These are phyloP conservation scores for Fistulina hepatica DNA, from an alignment of 1,284 basidiomycete genomes.

Conservation along the genomic window DNA sequence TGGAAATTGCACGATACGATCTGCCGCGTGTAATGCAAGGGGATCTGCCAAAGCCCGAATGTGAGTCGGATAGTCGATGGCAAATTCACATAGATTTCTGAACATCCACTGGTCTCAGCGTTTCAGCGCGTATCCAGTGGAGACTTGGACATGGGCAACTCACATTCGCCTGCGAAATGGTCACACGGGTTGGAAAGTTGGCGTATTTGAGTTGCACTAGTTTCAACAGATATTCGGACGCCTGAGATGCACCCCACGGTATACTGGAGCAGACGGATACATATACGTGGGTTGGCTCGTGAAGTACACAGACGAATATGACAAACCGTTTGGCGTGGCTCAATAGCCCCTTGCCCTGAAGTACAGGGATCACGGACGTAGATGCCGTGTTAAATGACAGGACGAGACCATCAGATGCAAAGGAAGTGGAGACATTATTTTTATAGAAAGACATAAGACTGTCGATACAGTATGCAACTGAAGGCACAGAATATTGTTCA, in stretches of 20 bases:
- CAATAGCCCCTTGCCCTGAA: constrained; percentile 71
- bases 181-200: constrained; percentile 64
- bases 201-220: constrained; percentile 95
- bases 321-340: constrained; percentile 82
- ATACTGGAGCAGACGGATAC: constrained; percentile 42
- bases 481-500: constrained; percentile 85
- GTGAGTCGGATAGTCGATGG: constrained; percentile 65
- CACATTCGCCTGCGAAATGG: constrained; percentile 44
- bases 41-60: constrained; percentile 60
- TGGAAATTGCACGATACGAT: constrained; percentile 80
- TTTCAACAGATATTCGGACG: constrained; percentile 86
- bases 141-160: constrained; percentile 12
- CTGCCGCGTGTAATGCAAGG: constrained; percentile 47
- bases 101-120: constrained; percentile 67
- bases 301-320: constrained; percentile 32
- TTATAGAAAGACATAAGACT: constrained; percentile 88
- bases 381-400: constrained; percentile 80
- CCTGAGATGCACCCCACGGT: constrained; percentile 87
- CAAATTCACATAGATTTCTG: constrained; percentile 79
- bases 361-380: constrained; percentile 79
- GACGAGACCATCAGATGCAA: constrained; percentile 62
- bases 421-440: constrained; percentile 42
- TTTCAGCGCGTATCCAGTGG: constrained; percentile 1
- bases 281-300: background rate
- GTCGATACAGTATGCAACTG: constrained; percentile 84